Base-by-base conservation (phyloP, 352 stramenopile species). In the Peronosclerospora sorghi region DNA sequence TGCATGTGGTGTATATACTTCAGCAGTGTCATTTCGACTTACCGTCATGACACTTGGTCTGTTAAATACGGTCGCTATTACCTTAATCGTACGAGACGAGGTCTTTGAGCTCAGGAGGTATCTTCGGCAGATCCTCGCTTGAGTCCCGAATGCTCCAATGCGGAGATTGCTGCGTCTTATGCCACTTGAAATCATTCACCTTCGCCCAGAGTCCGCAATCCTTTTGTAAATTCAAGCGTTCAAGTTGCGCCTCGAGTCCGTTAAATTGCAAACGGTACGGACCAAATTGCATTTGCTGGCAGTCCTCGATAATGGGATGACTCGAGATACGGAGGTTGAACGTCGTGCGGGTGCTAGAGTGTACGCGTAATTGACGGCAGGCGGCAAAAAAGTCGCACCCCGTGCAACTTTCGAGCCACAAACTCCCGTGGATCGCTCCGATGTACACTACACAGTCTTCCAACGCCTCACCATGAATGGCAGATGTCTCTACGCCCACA, bases 181-280 rank as follows among this genome's bases (percentile, higher is more conserved):
- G 82, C 84, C 85, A 96, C 59, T 94, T 92, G 58, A 96, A 96
- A 51, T 96, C 85, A 43, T 96, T 90, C 39, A 96, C 85, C 41
- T 94, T 83, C 10, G 73, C 62, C 81, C 81, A 96, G 4, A 93
- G 56, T 0, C 72, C 72, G 15, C 55, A 68, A 41, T 87, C 68
- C 32, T 68, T 68, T 3, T 38, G 40, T 38, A 93, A 50, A 0
- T 68, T 65, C 18, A 76, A 51, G 15, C 43, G 58, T 35, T 84
- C 57, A 2, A 95, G 53, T 39, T 91, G 82, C 18, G 62, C 42
- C 19, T 70, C 60, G 0, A 91, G 57, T 0, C 60, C 73, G 0
- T 73, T 42, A 43, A 91, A 95, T 2, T 58, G 37, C 20, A 95
- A 45, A 12, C 55, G 55, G 21, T 92, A 92, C 10, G 80, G 66